phyloP scores from a whole-genome alignment of 257 asterid species.

The Coffea eugenioides region DNA sequence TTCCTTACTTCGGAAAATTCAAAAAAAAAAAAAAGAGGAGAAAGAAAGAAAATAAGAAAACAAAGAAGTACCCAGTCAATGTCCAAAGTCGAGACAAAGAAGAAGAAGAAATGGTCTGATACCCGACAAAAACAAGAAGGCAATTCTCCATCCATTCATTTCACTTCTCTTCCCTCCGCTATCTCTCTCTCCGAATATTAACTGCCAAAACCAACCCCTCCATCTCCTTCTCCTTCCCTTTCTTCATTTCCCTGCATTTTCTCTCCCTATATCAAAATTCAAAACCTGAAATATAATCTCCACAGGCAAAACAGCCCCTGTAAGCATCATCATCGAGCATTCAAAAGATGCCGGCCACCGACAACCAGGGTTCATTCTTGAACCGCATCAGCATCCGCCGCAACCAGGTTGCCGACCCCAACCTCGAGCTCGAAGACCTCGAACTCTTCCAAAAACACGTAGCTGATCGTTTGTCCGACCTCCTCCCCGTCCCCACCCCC shows the following conservation, averaged over 20 bases:
- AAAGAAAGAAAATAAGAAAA: background rate
- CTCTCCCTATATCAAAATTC: background rate
- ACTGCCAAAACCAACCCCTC: slow-evolving; percentile 18
- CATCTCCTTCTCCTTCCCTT: background rate
- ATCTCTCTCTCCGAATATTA: background rate
- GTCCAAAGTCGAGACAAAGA: background rate
- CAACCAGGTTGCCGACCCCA: slow-evolving; percentile 55
- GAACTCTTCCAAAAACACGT: slow-evolving; percentile 72
- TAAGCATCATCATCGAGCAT: no score
- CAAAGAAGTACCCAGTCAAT: background rate
- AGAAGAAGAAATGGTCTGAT: slow-evolving; percentile 13
- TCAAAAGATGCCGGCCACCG: slow-evolving; percentile 49
- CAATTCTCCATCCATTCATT: slow-evolving; percentile 16
- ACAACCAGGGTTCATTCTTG: slow-evolving; percentile 68
- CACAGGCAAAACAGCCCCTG: background rate
- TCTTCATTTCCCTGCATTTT: background rate
- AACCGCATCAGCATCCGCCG: slow-evolving; percentile 97
- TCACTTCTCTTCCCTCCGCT: background rate
- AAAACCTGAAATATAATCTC: background rate
- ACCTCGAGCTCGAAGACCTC: slow-evolving; percentile 63
- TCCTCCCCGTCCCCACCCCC: slow-evolving; percentile 35
- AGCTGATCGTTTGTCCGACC: slow-evolving; percentile 62
- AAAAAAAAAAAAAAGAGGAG: no score
- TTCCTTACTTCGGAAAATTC: no score
- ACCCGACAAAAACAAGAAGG: slow-evolving; percentile 7